Conservation (phyloP, 176 grass and related monocot genomes). For the Cocos nucifera region DNA sequence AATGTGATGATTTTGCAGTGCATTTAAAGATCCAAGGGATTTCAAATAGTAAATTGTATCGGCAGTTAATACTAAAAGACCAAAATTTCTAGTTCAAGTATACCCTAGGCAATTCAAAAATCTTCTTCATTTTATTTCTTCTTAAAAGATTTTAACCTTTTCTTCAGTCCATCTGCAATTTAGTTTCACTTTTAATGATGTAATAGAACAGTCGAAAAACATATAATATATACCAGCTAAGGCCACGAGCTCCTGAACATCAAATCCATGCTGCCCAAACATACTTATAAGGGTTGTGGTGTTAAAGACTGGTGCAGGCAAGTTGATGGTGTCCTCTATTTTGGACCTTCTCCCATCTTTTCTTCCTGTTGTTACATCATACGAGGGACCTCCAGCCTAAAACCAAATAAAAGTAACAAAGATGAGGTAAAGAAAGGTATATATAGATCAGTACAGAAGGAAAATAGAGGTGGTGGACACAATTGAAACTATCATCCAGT, state of each 20-base stretch:
- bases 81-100: too few relatives aligned
- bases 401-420: background rate
- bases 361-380: conserved; percentile 46
- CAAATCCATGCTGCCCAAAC: conserved; percentile 45
- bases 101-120: too few relatives aligned
- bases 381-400: conserved; percentile 61
- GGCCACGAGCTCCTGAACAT: conserved; percentile 48
- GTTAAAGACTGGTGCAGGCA: conserved; percentile 44
- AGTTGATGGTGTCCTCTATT: conserved; percentile 46
- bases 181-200: background rate
- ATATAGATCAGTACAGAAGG: too few relatives aligned
- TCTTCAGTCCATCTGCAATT: background rate
- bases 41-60: too few relatives aligned
- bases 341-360: conserved; percentile 56
- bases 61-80: too few relatives aligned
- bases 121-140: too few relatives aligned
- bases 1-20: too few relatives aligned
- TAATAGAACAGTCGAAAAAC: background rate
- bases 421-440: too few relatives aligned
- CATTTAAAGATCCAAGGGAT: too few relatives aligned
- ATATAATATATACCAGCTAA: conserved; percentile 30
- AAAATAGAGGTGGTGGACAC: too few relatives aligned
- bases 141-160: too few relatives aligned
- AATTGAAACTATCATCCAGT: too few relatives aligned
- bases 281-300: conserved; percentile 33